Evolutionary conservation across 2,329 filamentous ascomycete species (phyloP).

Genomic region (Ophiocordyceps camponoti-rufipedis): DNA sequence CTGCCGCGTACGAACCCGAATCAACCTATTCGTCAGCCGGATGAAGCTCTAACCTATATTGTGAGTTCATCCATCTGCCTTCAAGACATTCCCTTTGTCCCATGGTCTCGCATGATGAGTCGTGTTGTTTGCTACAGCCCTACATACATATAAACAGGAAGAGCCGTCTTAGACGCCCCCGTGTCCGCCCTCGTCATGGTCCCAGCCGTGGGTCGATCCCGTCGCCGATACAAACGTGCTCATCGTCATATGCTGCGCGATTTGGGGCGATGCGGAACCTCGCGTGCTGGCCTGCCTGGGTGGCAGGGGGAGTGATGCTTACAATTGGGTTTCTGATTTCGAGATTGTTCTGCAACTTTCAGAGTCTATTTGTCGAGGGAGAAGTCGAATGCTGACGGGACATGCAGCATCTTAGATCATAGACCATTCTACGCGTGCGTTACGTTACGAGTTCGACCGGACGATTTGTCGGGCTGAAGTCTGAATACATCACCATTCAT

Average conservation of each 20-base stretch:
- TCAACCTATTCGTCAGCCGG: no score
- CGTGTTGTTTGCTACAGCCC: conserved; percentile 20
- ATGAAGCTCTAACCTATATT: no score
- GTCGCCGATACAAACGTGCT: conserved; percentile 4
- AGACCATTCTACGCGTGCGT: no score
- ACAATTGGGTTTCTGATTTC: conserved; percentile 26
- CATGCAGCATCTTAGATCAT: neutral
- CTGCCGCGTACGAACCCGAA: no score
- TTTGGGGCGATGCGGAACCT: conserved; percentile 5
- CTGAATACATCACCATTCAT: neutral
- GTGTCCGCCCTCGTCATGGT: conserved; percentile 3
- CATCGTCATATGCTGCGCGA: conserved; percentile 17
- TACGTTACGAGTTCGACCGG: neutral
- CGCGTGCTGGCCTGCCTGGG: conserved; percentile 10
- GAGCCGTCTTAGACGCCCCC: conserved; percentile 26
- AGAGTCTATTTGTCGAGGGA: no score
- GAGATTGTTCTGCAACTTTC: conserved; percentile 7
- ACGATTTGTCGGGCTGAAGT: no score
- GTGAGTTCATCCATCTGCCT: no score
- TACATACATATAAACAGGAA: conserved; percentile 19
- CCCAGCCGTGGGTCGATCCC: conserved; percentile 4
- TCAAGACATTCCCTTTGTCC: neutral
- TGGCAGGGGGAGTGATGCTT: conserved; percentile 24
- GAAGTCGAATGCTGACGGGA: neutral
- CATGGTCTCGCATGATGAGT: conserved; percentile 22